Conservation (phyloP, 176 grass and related monocot species). For the Juncus effusus region DNA sequence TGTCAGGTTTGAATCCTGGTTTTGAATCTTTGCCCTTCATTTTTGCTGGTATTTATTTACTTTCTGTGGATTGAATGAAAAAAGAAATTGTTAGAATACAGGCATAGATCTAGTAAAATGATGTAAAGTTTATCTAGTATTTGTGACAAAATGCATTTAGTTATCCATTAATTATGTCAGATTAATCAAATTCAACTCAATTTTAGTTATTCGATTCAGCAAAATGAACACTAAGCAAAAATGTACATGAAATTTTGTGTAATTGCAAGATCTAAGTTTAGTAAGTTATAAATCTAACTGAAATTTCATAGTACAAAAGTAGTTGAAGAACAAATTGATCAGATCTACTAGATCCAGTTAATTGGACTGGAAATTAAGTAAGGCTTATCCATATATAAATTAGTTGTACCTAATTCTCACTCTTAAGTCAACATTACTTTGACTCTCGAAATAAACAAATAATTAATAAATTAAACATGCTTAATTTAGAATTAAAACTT, state of each 20-base stretch:
- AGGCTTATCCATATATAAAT: conserved; percentile 15
- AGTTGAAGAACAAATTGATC: conserved; percentile 1
- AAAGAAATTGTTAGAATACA: too few species aligned
- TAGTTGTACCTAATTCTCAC: conserved; percentile 12
- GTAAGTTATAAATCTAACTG: conserved; percentile 12
- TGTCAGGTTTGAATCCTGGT: conserved; percentile 38
- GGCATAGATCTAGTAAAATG: neutral
- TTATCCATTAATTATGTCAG: conserved; percentile 14
- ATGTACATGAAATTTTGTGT: too few species aligned
- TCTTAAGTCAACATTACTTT: conserved; percentile 17
- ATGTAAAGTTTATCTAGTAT: neutral
- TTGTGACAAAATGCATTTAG: neutral
- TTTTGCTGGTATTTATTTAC: conserved; percentile 10
- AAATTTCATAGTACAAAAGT: neutral
- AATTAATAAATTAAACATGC: conserved; percentile 23
- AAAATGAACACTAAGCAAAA: too few species aligned
- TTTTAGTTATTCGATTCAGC: neutral
- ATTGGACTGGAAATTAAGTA: conserved; percentile 1
- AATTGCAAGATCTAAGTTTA: neutral
- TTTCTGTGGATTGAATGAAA: conserved; percentile 3
- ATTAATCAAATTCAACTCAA: conserved; percentile 14
- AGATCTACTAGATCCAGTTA: conserved; percentile 19
- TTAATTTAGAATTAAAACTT: conserved; percentile 9
- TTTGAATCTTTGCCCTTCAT: conserved; percentile 82
- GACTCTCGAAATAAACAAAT: neutral